Base-by-base conservation (phyloP, 2,329 filamentous ascomycete genomes). In the Passalora sequoiae region DNA sequence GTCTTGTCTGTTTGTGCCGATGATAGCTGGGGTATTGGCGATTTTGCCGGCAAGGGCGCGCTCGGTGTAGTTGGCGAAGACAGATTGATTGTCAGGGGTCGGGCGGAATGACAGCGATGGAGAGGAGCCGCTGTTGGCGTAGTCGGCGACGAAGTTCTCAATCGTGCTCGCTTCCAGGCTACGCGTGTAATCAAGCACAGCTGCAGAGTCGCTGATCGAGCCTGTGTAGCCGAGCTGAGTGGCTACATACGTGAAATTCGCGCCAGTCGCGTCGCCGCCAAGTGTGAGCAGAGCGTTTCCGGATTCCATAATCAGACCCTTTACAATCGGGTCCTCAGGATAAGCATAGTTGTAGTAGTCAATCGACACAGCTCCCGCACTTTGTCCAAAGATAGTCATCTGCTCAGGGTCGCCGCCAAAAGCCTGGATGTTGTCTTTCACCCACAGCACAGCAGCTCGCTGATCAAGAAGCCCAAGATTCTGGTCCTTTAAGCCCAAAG, bases 391-490 rank as follows among this genome's bases (percentile, higher is more conserved):
- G 20, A 62, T 36, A 6, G 50, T 49, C 27, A 62, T 59, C 6
- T 38, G 36, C 1, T 35, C 33, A 0, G 57, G 44, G 25, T 60
- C 70, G 12, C 76, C 76, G 13, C 74, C 74, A 49, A 79, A 79
- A 1, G 60, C 58, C 6, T 55, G 66, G 17, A 77, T 72, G 53
- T 78, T 76, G 31, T 69, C 63, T 3, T 63, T 63, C 0, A 74
- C 59, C 75, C 75, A 78, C 57, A 77, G 69, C 0, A 78, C 55
- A 0, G 72, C 74, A 10, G 69, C 51, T 2, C 76, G 67, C 52
- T 80, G 76, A 53, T 81, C 76, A 4, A 70, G 64, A 4, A 79
- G 58, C 1, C 74, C 76, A 2, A 74, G 54, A 45, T 79, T 79
- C 32, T 49, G 40, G 17, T 47, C 31, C 15, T 45, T 40, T 1